Percentiles rank a stretch among this genome's conserved stretches.
These are phyloP conservation scores for Solanum chilense DNA, from an alignment of 257 asterid species.

Conservation along the genomic window DNA sequence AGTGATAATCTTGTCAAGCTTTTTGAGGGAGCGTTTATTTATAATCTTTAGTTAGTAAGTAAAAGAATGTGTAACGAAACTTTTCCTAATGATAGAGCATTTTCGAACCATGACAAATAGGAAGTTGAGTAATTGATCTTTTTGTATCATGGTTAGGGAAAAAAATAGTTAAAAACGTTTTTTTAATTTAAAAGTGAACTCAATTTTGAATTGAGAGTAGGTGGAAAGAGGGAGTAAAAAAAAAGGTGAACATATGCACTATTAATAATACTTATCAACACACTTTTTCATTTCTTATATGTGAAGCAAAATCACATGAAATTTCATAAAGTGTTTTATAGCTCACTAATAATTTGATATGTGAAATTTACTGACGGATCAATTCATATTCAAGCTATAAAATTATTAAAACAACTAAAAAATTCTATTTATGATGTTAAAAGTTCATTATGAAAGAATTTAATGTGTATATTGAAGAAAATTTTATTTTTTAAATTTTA, in stretches of 20 bases:
- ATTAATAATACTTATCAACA: neutral
- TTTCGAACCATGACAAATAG: neutral
- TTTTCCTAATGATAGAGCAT: neutral
- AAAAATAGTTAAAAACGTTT: neutral
- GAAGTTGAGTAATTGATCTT: neutral
- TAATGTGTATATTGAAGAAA: neutral
- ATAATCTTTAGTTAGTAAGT: neutral
- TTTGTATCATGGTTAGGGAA: neutral
- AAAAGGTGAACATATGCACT: neutral
- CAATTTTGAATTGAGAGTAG: neutral
- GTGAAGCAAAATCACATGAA: neutral
- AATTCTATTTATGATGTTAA: neutral
- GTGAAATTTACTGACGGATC: neutral
- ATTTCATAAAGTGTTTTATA: neutral
- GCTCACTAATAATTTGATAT: neutral
- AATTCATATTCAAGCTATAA: neutral
- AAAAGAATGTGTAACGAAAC: neutral
- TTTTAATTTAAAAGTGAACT: neutral
- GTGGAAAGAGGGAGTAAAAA: neutral
- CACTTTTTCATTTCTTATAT: neutral
- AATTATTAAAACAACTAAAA: neutral
- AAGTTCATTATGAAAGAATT: neutral
- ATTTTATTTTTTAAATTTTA: rapidly evolving
- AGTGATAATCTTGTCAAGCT: neutral
- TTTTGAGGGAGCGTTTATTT: neutral